Base-by-base conservation (phyloP, 805 yeast genomes). In the Hanseniaspora lindneri region DNA sequence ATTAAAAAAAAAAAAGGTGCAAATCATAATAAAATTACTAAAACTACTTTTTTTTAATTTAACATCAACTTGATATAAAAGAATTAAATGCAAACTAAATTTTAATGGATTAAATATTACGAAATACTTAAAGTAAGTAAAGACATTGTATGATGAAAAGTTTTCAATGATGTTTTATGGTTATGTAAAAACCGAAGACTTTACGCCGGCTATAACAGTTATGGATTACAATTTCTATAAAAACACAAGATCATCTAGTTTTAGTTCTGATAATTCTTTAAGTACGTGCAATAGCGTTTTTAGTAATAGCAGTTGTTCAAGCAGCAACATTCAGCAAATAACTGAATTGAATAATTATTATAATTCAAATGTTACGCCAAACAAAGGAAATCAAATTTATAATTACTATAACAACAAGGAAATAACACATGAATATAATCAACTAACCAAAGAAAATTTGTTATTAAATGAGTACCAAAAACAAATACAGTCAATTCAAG, bases 271-370 rank as follows among this genome's bases (percentile, higher is more conserved):
- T n/a, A 9, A 29, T 16, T 37, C 41, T 13, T 24, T 23, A 7
- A 8, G 20, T 8, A 24, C 29, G 3, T n/a, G 7, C 13, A 24
- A 37, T 20, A 37, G 41, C 25, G 20, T 25, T n/a, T 37, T 37
- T n/a, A 37, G 41, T n/a, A 37, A 37, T 24, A 37, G 16, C 20
- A 33, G 37, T 23, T 33, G 13, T 13, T 20, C 23, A 17, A 33
- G 37, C 21, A 37, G 29, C 33, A 46, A 25, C 23, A 46, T 46
- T 16, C 32, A 35, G 6, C 49, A 46, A 39, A 46, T 46, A 9
- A 46, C 24, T 19, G 49, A 46, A 9, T 39, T 46, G n/a, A 46
- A 46, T 28, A 46, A 46, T 27, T 9, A 37, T 6, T 13, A 37
- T 13, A 4, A 37, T 14, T 30, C 17, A 17, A 30, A 23, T 9